Percentiles rank a stretch among this genome's conserved stretches.
Conservation (phyloP, 129 eudicot genomes). For the Pulicaria dysenterica region DNA sequence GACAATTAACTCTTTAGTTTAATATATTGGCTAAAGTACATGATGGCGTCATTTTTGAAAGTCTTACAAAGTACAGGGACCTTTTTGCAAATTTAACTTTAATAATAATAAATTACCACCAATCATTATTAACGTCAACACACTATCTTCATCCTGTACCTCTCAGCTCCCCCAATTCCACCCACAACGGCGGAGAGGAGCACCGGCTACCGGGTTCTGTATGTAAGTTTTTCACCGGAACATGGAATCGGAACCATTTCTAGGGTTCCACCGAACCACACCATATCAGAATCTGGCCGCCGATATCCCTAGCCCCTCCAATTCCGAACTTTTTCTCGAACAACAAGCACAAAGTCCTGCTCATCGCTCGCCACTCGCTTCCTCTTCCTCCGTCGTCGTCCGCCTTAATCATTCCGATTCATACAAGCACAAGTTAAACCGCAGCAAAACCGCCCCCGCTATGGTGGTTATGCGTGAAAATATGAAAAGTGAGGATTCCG, state of each 20-base stretch:
- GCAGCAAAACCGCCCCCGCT: slow-evolving; percentile 56
- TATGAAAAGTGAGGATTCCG: neutral
- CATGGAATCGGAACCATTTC: slow-evolving; percentile 43
- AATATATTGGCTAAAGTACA: too few relatives aligned
- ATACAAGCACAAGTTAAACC: slow-evolving; percentile 27
- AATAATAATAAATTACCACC: slow-evolving; percentile 5
- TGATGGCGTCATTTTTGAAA: too few relatives aligned
- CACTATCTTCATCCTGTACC: neutral
- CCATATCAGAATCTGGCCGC: slow-evolving; percentile 2
- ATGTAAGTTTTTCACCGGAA: neutral
- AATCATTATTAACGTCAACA: neutral
- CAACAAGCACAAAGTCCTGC: slow-evolving; percentile 8
- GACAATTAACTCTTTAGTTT: too few relatives aligned
- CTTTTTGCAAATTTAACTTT: neutral
- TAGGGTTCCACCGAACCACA: slow-evolving; percentile 3
- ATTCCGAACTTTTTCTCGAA: slow-evolving; percentile 20
- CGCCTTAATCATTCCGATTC: slow-evolving; percentile 7
- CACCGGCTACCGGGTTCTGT: neutral
- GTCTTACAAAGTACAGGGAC: too few relatives aligned
- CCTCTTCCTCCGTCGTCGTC: slow-evolving; percentile 15
- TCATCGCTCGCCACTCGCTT: neutral
- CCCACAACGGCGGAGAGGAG: neutral
- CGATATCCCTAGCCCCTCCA: slow-evolving; percentile 3
- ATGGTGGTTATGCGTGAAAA: slow-evolving; percentile 36
- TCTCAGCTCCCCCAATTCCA: slow-evolving; percentile 12